Percentiles rank a stretch among this genome's conserved stretches.
phyloP scores from a whole-genome alignment of 495 filamentous ascomycete species.

The Penicillium cinerascens region DNA sequence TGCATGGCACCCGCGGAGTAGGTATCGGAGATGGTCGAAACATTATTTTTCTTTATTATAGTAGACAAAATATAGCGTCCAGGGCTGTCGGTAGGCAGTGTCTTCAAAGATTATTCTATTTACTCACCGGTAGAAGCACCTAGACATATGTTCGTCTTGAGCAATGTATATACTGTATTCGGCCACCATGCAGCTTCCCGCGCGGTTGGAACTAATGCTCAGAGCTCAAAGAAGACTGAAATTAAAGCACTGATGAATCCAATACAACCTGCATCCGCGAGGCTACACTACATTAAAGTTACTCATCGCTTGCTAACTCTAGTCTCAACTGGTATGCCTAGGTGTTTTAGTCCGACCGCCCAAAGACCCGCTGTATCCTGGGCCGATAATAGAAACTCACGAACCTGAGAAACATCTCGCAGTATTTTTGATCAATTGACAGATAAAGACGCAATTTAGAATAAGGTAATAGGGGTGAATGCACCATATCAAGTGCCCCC shows the following conservation, averaged over 20 bases:
- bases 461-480: no score
- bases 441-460: not conserved
- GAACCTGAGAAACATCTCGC: no score
- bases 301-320: not conserved
- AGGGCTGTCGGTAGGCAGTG: not conserved
- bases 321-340: not conserved
- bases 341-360: not conserved
- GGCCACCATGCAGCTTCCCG: not conserved
- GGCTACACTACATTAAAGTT: not conserved
- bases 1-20: constrained; percentile 1
- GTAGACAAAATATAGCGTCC: not conserved
- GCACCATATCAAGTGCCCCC: no score
- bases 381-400: not conserved
- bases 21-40: not conserved
- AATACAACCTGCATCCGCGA: not conserved
- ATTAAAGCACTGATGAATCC: not conserved
- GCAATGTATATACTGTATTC: not conserved
- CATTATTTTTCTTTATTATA: not conserved
- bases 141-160: not conserved
- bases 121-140: not conserved
- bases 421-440: not conserved
- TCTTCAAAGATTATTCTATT: not conserved
- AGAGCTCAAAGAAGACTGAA: not conserved
- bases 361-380: not conserved
- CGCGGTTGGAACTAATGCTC: not conserved